Percentiles rank a stretch among this genome's conserved stretches.
Conservation (phyloP, 2,329 filamentous ascomycete species). For the Claviceps lovelessii region DNA sequence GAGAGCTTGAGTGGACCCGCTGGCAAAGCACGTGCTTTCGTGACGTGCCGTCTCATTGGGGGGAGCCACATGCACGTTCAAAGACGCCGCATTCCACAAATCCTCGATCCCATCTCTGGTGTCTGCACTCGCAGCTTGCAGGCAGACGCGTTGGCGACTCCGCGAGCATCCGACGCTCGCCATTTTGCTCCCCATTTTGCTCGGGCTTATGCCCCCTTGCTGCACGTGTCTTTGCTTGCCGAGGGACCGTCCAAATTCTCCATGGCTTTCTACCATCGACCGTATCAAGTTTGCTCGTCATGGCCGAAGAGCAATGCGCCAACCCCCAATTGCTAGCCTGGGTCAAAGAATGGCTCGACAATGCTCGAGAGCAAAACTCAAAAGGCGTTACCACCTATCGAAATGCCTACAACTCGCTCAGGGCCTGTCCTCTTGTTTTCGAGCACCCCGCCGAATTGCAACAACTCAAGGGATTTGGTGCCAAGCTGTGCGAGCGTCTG, state of each 20-base stretch:
- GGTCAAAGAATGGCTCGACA: constrained; percentile 65
- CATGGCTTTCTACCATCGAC: not conserved
- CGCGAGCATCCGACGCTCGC: not conserved
- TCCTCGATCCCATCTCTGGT: no score
- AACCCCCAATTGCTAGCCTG: constrained; percentile 60
- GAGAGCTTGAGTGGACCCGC: no score
- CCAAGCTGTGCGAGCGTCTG: constrained; percentile 55
- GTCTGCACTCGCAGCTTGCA: no score
- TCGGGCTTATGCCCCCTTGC: not conserved
- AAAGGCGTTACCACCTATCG: constrained; percentile 61
- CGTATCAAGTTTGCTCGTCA: not conserved
- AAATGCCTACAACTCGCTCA: constrained; percentile 63
- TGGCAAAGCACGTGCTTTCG: constrained; percentile 1
- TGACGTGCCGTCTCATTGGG: not conserved
- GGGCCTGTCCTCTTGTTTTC: constrained; percentile 56
- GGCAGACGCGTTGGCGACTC: no score
- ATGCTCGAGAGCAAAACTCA: constrained; percentile 52
- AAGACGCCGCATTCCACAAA: not conserved
- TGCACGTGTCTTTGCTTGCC: not conserved
- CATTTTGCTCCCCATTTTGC: not conserved
- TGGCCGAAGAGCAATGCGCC: constrained; percentile 31
- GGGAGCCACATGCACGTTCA: not conserved
- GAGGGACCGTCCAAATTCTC: not conserved
- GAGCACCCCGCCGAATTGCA: constrained; percentile 59
- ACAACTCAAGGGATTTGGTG: constrained; percentile 59